Conservation (phyloP, 140 eudicot genomes). For the Erigeron philadelphicus region DNA sequence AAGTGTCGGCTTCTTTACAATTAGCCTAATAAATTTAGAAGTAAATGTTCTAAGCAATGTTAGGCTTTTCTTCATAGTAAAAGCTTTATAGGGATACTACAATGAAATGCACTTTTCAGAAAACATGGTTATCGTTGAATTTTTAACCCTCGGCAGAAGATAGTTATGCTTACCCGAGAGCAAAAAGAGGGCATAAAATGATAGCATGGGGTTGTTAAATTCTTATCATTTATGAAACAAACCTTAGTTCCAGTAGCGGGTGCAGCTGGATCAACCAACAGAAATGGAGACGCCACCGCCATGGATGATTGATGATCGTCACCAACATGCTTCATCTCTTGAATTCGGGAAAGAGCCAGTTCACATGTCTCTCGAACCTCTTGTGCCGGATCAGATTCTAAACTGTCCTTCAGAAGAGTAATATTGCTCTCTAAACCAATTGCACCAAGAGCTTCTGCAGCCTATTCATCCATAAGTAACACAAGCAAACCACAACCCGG, state of each 20-base stretch:
- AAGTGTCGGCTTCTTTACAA: neutral
- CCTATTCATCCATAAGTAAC: constrained; percentile 36
- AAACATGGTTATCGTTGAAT: neutral
- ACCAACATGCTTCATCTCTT: constrained; percentile 47
- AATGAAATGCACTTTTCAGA: neutral
- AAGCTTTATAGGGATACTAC: neutral
- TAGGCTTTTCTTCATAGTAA: neutral
- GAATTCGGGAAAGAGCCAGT: constrained; percentile 69
- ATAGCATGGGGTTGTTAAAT: neutral
- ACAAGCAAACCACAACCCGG: neutral
- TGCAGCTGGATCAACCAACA: constrained; percentile 92
- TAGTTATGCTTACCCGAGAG: neutral
- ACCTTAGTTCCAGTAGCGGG: constrained; percentile 73
- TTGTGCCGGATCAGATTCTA: constrained; percentile 81
- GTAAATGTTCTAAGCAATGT: neutral
- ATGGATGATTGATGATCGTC: constrained; percentile 22
- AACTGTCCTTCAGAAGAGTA: constrained; percentile 52
- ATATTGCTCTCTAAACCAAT: constrained; percentile 65
- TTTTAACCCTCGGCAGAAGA: neutral
- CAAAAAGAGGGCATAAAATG: neutral
- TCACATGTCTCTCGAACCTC: constrained; percentile 96
- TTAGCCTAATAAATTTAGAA: neutral
- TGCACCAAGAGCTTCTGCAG: constrained; percentile 98
- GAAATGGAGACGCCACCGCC: constrained; percentile 56
- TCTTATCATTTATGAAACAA: constrained; percentile 22